Evolutionary conservation across 805 yeast species (phyloP), one percentile per base, ranked within the genome.

Genomic region (Lachancea dasiensis): DNA sequence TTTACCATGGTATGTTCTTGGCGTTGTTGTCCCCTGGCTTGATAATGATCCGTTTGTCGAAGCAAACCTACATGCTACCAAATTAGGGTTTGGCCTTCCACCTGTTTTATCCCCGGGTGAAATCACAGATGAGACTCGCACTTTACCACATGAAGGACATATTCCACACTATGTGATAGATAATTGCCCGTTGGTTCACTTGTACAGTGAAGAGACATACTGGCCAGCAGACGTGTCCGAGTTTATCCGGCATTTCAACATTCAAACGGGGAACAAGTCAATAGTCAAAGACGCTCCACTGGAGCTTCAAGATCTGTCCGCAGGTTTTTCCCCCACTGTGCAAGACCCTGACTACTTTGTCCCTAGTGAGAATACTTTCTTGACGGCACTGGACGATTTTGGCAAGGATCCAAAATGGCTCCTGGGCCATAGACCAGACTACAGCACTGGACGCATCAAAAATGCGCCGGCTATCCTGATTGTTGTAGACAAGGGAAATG

Each of bases 401-500:
- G 77, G 72, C 38, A 58, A 51, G 11, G 75, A 76, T 44, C 95
- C 96, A 0, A 81, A 77, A 15, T 90, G 95, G 95, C 69, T 90
- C 38, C 81, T 95, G 0, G 96, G 96, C 0, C 50, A 81, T 50
- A 66, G 69, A 38, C 97, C 97, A 2, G 77, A 75, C 35, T 63
- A 81, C 28, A 71, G 77, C 38, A 76, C 78, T 20, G 97, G 96
- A 0, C 72, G 71, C 38, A 79, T 86, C 18, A 65, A 67, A 37
- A 63, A 79, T 46, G 96, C 94, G 0, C 95, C 96, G 0, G 89
- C 94, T 0, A 71, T 81, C 0, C 60, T 89, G 21, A 71, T 90
- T 17, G 89, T 86, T 1, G 89, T 85, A 0, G 97, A 90, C 54
- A 89, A 87, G 56, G 96, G 95, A 2, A 82, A 86, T 49, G 95